Evolutionary conservation across 805 yeast genomes (phyloP).

Genomic region (Cyberlindnera petersonii): DNA sequence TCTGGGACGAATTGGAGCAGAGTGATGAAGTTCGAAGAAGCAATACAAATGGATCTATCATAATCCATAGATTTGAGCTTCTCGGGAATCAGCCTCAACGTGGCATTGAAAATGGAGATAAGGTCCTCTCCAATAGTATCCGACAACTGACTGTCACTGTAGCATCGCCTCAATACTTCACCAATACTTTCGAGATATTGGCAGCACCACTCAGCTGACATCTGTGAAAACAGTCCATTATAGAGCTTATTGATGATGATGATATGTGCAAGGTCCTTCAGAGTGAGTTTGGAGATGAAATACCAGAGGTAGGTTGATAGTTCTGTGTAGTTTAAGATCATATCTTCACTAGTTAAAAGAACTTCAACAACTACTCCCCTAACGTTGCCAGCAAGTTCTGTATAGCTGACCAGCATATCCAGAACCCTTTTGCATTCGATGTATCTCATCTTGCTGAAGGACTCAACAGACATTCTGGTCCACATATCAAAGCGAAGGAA

Average conservation of each 20-base stretch:
- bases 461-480: conserved; percentile 11
- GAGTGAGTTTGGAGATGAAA: conserved; percentile 10
- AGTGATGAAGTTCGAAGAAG: conserved; percentile 12
- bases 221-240: neutral
- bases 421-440: conserved; percentile 5
- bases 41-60: conserved; percentile 8
- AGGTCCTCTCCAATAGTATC: neutral
- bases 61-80: conserved; percentile 6
- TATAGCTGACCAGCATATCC: conserved; percentile 9
- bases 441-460: conserved; percentile 2
- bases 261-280: conserved; percentile 2
- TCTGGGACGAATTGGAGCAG: conserved; percentile 22
- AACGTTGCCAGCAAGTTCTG: conserved; percentile 7
- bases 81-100: neutral
- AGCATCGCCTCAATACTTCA: conserved; percentile 1
- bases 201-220: conserved; percentile 10
- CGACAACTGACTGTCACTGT: conserved; percentile 1
- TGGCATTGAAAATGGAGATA: conserved; percentile 2
- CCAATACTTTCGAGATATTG: conserved; percentile 10
- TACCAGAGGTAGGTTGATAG: conserved; percentile 8
- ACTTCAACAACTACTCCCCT: conserved; percentile 10
- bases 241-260: conserved; percentile 4
- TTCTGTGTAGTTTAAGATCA: conserved; percentile 1
- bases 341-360: conserved; percentile 6
- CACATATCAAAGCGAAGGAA: conserved; percentile 9